Percentiles rank a stretch among this genome's conserved stretches.
phyloP scores from a whole-genome alignment of 768 basidiomycete species.

The Omphalotus guepiniiformis region DNA sequence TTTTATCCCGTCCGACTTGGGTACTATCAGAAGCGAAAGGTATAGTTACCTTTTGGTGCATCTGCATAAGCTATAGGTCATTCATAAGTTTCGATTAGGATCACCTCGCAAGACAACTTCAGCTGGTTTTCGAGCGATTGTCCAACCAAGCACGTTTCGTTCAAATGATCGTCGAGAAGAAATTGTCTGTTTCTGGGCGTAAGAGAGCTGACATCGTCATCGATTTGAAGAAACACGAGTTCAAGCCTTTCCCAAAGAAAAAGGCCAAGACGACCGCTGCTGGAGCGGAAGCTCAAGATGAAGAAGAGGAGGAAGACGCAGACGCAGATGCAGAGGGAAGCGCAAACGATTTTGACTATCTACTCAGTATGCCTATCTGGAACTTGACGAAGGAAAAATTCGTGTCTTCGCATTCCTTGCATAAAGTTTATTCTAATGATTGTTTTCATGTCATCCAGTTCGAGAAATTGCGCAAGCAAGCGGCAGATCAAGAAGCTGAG shows the following conservation, averaged over 20 bases:
- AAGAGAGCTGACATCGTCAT: slow-evolving; percentile 83
- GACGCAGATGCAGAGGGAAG: slow-evolving; percentile 42
- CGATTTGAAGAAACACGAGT: slow-evolving; percentile 79
- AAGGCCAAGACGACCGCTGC: slow-evolving; percentile 61
- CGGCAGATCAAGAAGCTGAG: slow-evolving; percentile 78
- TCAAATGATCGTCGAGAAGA: slow-evolving; percentile 87
- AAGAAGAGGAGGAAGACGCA: slow-evolving; percentile 50
- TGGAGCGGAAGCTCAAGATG: slow-evolving; percentile 56
- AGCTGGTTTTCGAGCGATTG: slow-evolving; percentile 75
- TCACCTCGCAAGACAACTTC: slow-evolving; percentile 76
- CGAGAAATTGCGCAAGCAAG: slow-evolving; percentile 76
- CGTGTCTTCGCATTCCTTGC: neutral
- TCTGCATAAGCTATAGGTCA: slow-evolving; percentile 10
- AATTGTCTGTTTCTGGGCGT: slow-evolving; percentile 80
- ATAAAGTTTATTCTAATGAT: slow-evolving; percentile 1
- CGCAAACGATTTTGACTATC: slow-evolving; percentile 81
- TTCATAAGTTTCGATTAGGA: slow-evolving; percentile 47
- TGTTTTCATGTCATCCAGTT: slow-evolving; percentile 50
- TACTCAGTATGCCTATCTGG: slow-evolving; percentile 93
- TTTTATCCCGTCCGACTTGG: slow-evolving; percentile 88
- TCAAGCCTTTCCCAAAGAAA: slow-evolving; percentile 89
- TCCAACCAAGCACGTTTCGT: slow-evolving; percentile 97
- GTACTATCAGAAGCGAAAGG: slow-evolving; percentile 96
- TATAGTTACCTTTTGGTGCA: slow-evolving; percentile 22
- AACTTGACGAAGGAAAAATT: slow-evolving; percentile 91